Percentiles rank a stretch among this genome's conserved stretches.
Conservation (phyloP, 441 rosid genomes). For the Gossypium lobatum region DNA sequence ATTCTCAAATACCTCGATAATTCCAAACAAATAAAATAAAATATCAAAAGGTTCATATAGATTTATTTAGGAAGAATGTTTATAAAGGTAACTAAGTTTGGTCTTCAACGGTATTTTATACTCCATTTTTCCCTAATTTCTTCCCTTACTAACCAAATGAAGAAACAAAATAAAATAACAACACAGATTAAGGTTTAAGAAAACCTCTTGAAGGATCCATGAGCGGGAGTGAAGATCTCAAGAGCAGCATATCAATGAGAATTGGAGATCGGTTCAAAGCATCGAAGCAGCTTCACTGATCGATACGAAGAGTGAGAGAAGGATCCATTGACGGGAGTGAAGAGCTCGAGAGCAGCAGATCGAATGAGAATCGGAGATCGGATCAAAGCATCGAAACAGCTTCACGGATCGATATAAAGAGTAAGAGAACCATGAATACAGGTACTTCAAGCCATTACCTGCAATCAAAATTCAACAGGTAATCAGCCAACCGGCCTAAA, state of each 20-base stretch:
- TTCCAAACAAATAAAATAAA: not conserved
- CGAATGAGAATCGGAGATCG: slow-evolving; percentile 79
- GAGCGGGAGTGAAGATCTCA: slow-evolving; percentile 51
- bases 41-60: not conserved
- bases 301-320: slow-evolving; percentile 27
- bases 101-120: not conserved
- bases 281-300: slow-evolving; percentile 47
- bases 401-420: slow-evolving; percentile 44
- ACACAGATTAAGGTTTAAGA: slow-evolving; percentile 11
- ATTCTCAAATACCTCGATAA: not conserved
- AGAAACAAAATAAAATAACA: not conserved
- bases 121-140: not conserved
- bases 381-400: slow-evolving; percentile 52
- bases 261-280: slow-evolving; percentile 67
- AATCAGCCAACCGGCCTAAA: not conserved
- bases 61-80: too few relatives aligned
- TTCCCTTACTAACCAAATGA: not conserved
- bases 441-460: slow-evolving; percentile 50
- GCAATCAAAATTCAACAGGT: slow-evolving; percentile 18
- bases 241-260: slow-evolving; percentile 84
- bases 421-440: slow-evolving; percentile 35
- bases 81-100: too few relatives aligned
- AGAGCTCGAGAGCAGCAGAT: slow-evolving; percentile 79
- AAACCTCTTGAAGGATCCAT: slow-evolving; percentile 70
- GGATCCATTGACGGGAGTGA: slow-evolving; percentile 22